Evolutionary conservation across 1,139 yeast species (phyloP), one percentile per base, ranked within the genome.

Genomic region (Sugiyamaella xylanicola): DNA sequence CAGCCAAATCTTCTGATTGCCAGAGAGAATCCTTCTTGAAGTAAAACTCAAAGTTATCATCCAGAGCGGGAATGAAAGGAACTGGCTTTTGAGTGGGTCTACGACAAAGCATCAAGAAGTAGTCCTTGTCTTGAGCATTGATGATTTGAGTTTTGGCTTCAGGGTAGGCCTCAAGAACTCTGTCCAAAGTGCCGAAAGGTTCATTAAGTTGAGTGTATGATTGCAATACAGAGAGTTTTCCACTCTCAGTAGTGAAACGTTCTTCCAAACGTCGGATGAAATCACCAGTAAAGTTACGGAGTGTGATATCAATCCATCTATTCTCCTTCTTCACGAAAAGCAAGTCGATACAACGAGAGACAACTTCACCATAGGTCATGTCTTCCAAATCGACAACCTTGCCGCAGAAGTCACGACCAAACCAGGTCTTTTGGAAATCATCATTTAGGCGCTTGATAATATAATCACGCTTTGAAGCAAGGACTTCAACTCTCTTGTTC

Each of bases 391-490:
- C 99, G 59, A 77, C 81, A 70, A 93, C 89, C 65, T 85, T 88
- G 62, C 97, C 96, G 40, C 77, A 74, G 54, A 87, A 77, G 67
- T 86, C 86, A 68, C 79, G 80, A 67, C 89, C 95, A 70, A 93
- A 93, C 99, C 99, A 95, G 56, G 96, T 96, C 77, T 95, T 93
- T 78, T 92, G 98, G 83, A 80, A 92, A 74, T 95, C 99, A 64
- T 89, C 89, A 73, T 93, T 93, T 74, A 93, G 83, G 67, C 83
- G 87, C 64, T 79, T 75, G 70, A 91, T 90, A 67, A 93, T 89
- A 75, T 89, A 86, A 69, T 86, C 95, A 72, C 83, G 90, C 85
- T 91, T 91, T 67, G 87, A 82, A 67, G 75, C 81, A 69, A 93
- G 80, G 51, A 95, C 92, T 53, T 87, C 95, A 55, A 87, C 77